These are phyloP conservation scores for Lasiodiplodia hormozganensis DNA, from an alignment of 2,329 filamentous ascomycete species.

Conservation along the genomic window DNA sequence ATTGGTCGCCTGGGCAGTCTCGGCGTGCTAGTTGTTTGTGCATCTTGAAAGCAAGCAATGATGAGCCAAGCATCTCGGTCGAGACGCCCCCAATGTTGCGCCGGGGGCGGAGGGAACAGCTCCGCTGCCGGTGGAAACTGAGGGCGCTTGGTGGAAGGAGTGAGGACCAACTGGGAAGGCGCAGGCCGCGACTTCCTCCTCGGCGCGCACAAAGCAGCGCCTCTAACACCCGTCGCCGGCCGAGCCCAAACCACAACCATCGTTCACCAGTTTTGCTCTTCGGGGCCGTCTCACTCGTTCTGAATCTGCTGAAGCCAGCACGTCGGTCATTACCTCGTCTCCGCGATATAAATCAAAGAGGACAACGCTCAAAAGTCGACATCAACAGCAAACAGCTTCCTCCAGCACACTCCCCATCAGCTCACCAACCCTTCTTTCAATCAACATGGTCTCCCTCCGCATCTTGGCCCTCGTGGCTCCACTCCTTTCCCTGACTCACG, in stretches of 20 bases:
- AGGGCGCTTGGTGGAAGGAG: too few relatives aligned
- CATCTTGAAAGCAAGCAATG: neutral
- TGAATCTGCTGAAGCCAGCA: neutral
- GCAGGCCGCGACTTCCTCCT: neutral
- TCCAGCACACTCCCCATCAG: neutral
- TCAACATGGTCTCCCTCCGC: neutral
- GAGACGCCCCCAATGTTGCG: neutral
- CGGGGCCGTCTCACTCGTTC: neutral
- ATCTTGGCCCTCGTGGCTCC: neutral
- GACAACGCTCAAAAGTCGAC: neutral
- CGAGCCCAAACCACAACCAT: neutral
- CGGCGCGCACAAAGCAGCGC: neutral
- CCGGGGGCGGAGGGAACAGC: neutral
- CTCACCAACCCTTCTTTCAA: neutral
- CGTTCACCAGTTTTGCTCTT: neutral
- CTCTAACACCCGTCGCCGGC: neutral
- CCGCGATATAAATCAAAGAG: neutral
- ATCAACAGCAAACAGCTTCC: neutral
- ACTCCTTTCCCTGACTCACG: neutral
- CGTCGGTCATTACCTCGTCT: neutral
- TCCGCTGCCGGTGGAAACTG: neutral
- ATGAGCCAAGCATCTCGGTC: neutral
- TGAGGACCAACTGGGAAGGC: neutral
- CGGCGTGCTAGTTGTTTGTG: neutral
- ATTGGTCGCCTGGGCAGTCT: neutral